A percentile compares a stretch with the other conserved stretches of the same genome.
phyloP scores from a whole-genome alignment of 2,329 filamentous ascomycete genomes.

The Cryoendolithus antarcticus region DNA sequence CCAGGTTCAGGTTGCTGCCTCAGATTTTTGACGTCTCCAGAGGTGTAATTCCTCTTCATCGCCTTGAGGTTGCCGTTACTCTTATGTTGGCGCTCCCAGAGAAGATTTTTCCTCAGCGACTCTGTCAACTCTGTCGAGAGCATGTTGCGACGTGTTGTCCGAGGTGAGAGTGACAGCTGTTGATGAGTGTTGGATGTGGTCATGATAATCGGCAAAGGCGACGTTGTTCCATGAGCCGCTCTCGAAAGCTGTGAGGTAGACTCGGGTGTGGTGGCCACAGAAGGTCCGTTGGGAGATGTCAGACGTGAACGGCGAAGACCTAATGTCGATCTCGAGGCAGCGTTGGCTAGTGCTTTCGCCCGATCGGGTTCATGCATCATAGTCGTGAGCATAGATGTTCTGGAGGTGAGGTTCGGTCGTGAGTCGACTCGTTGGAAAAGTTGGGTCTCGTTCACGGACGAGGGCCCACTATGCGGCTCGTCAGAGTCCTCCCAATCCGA shows the following conservation, averaged over 20 bases:
- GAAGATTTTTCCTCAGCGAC: conserved; percentile 76
- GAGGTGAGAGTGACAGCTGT: conserved; percentile 60
- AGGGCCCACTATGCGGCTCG: conserved; percentile 66
- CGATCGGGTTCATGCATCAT: conserved; percentile 75
- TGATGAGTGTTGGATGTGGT: conserved; percentile 52
- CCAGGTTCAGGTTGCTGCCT: conserved; percentile 63
- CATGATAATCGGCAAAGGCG: conserved; percentile 67
- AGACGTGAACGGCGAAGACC: conserved; percentile 47
- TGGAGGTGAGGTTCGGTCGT: conserved; percentile 68
- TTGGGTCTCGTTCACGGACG: conserved; percentile 59
- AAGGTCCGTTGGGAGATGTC: conserved; percentile 57
- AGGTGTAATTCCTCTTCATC: conserved; percentile 79
- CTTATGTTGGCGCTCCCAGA: conserved; percentile 94
- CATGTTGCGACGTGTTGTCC: conserved; percentile 91
- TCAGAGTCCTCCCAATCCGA: conserved; percentile 48
- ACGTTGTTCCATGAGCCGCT: conserved; percentile 34
- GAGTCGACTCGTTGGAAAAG: conserved; percentile 89
- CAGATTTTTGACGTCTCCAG: conserved; percentile 80
- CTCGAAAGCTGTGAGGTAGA: conserved; percentile 6
- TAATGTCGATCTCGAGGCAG: conserved; percentile 45
- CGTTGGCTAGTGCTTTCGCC: conserved; percentile 55
- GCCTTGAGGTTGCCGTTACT: conserved; percentile 78
- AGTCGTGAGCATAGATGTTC: conserved; percentile 77
- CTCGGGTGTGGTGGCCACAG: conserved; percentile 46
- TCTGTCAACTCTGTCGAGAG: conserved; percentile 87